Evolutionary conservation across 768 basidiomycete species (phyloP).

Genomic region (Cystofilobasidium macerans): DNA sequence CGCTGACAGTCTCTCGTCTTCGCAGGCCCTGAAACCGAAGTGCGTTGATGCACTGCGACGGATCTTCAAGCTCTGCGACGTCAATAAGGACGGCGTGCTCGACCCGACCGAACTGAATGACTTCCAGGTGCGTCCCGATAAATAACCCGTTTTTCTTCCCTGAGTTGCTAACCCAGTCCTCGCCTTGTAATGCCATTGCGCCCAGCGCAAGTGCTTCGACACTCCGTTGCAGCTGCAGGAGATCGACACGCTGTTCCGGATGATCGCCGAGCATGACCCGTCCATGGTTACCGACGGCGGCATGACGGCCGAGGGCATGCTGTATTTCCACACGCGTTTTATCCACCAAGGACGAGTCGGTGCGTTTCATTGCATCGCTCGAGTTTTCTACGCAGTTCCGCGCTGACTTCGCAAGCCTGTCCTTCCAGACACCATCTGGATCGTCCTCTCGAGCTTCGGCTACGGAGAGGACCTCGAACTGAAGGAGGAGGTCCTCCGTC

Average conservation of each 20-base stretch:
- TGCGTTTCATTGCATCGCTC: neutral
- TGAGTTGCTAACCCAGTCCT: neutral
- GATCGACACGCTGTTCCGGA: constrained; percentile 88
- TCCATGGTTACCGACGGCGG: constrained; percentile 45
- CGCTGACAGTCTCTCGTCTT: constrained; percentile 15
- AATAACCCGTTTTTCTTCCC: neutral
- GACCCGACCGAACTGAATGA: constrained; percentile 87
- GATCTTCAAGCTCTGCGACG: constrained; percentile 93
- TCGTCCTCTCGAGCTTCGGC: constrained; percentile 83
- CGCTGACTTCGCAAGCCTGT: neutral
- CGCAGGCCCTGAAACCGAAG: constrained; percentile 78
- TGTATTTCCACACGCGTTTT: constrained; percentile 91
- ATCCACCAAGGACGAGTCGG: constrained; percentile 84
- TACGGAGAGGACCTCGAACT: constrained; percentile 89
- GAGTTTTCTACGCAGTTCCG: neutral
- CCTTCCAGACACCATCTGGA: constrained; percentile 73
- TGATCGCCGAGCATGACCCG: constrained; percentile 68
- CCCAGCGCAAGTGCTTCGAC: constrained; percentile 85
- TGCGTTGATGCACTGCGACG: constrained; percentile 76
- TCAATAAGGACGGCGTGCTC: constrained; percentile 84
- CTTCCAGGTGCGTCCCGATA: constrained; percentile 77
- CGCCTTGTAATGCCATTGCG: neutral
- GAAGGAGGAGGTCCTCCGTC: constrained; percentile 73
- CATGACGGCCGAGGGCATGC: constrained; percentile 82
- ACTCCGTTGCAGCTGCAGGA: constrained; percentile 84